phyloP scores from a whole-genome alignment of 805 yeast genomes.

The Zygoascus tannicola region DNA sequence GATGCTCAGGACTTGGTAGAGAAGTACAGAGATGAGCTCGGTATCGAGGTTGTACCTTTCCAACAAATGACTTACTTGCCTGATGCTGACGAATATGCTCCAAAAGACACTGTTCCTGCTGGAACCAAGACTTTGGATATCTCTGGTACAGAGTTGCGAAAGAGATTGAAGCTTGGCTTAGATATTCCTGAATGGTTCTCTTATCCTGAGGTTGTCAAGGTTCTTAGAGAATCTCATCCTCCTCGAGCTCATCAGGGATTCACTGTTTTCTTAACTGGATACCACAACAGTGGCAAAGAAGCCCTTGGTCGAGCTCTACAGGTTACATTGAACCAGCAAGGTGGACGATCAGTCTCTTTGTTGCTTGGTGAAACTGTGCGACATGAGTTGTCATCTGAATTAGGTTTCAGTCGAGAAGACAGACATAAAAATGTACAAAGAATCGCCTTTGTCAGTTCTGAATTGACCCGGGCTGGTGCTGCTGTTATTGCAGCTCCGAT shows the following conservation, averaged over 20 bases:
- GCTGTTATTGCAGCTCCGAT: conserved; percentile 70
- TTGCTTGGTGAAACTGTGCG: conserved; percentile 39
- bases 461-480: conserved; percentile 80
- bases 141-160: conserved; percentile 91
- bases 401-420: conserved; percentile 33
- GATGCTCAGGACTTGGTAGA: conserved; percentile 91
- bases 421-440: conserved; percentile 35
- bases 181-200: conserved; percentile 96
- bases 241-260: conserved; percentile 88
- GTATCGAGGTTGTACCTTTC: conserved; percentile 88
- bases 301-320: conserved; percentile 75
- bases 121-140: conserved; percentile 78
- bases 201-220: conserved; percentile 89
- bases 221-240: conserved; percentile 85
- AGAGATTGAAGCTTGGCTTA: conserved; percentile 74
- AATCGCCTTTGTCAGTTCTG: conserved; percentile 58
- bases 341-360: conserved; percentile 69
- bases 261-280: conserved; percentile 57
- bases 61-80: conserved; percentile 95
- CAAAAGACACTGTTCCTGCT: conserved; percentile 81
- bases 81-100: conserved; percentile 90
- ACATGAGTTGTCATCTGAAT: conserved; percentile 32
- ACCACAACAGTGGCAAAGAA: conserved; percentile 49
- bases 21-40: conserved; percentile 63
- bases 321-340: conserved; percentile 83